Conservation (phyloP, 495 filamentous ascomycete species). For the Podospora pseudocomata region DNA sequence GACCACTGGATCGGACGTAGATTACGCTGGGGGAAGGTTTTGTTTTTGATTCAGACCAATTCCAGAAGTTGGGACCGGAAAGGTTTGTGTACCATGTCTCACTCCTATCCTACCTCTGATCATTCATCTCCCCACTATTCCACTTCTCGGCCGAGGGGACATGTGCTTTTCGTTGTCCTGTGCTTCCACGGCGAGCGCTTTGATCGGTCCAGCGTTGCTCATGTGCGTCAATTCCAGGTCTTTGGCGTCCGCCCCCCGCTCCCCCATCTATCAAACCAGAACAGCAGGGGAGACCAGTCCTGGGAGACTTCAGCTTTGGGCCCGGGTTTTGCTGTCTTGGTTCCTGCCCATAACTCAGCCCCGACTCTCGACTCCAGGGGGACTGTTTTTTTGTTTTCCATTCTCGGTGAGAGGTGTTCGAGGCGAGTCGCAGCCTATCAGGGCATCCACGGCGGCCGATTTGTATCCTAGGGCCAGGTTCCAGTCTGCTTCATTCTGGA, state of each 20-base stretch:
- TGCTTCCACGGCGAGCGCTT: background rate
- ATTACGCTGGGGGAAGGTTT: background rate
- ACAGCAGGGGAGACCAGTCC: background rate
- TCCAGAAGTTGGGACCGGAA: background rate
- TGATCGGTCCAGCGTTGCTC: background rate
- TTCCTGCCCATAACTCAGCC: background rate
- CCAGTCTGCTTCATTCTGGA: slow-evolving; percentile 9
- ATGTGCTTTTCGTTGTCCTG: background rate
- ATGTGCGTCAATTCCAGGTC: background rate
- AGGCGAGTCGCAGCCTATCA: background rate
- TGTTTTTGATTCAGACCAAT: background rate
- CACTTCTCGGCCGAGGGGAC: background rate
- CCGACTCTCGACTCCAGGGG: background rate
- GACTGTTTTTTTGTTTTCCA: background rate
- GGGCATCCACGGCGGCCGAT: slow-evolving; percentile 15
- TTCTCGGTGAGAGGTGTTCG: background rate
- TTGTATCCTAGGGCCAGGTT: slow-evolving; percentile 19
- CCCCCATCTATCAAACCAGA: background rate
- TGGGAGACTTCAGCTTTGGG: background rate
- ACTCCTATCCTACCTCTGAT: background rate
- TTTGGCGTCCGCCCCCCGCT: background rate
- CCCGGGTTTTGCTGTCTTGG: background rate
- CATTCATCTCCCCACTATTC: background rate
- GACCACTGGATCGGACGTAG: background rate
- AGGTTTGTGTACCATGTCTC: background rate